phyloP scores from a whole-genome alignment of 805 yeast genomes.

The Schwanniomyces pseudopolymorphus region DNA sequence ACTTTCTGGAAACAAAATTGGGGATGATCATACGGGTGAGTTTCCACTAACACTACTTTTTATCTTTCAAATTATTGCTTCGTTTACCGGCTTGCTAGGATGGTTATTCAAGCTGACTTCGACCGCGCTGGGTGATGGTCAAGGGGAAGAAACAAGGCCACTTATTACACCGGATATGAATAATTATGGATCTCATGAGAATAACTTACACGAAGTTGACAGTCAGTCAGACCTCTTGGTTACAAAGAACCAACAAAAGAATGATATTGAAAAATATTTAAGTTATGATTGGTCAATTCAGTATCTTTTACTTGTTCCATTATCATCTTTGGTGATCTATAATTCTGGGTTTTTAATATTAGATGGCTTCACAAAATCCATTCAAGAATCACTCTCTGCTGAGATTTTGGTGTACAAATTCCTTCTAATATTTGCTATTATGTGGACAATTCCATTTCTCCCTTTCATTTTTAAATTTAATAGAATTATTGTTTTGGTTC shows the following conservation, averaged over 20 bases:
- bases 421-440: constrained; percentile 27
- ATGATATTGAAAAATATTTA: constrained; percentile 34
- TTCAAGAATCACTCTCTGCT: constrained; percentile 59
- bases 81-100: constrained; percentile 53
- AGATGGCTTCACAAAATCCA: constrained; percentile 67
- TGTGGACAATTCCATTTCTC: constrained; percentile 48
- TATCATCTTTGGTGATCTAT: constrained; percentile 54
- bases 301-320: constrained; percentile 65
- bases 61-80: constrained; percentile 44
- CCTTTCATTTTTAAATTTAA: constrained; percentile 74
- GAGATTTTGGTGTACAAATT: constrained; percentile 34
- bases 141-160: constrained; percentile 29
- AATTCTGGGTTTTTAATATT: constrained; percentile 55
- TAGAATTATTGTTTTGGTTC: constrained; percentile 42
- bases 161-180: constrained; percentile 19
- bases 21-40: constrained; percentile 54
- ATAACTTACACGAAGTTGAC: constrained; percentile 9
- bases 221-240: constrained; percentile 9
- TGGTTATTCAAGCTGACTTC: constrained; percentile 29
- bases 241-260: constrained; percentile 5
- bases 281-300: constrained; percentile 84
- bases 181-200: constrained; percentile 17
- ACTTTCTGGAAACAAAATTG: constrained; percentile 39
- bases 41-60: constrained; percentile 49
- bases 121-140: constrained; percentile 9